Percentiles rank a stretch among this genome's conserved stretches.
These are phyloP conservation scores for Porphyrellus sp. DNA, from an alignment of 1,284 basidiomycete genomes.

Conservation along the genomic window DNA sequence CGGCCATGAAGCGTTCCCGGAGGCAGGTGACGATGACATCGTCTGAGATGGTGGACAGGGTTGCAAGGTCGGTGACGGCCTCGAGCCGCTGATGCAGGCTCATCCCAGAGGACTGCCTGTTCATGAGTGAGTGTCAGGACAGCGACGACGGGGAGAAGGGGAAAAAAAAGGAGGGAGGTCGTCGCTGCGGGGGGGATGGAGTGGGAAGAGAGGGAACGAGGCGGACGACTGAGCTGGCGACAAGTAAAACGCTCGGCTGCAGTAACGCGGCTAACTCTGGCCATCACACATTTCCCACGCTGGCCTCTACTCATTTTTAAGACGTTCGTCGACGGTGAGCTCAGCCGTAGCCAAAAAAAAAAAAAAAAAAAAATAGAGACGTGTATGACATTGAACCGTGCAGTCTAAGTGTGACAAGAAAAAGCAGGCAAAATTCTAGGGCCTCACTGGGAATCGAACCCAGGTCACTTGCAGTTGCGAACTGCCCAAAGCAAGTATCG, in stretches of 20 bases:
- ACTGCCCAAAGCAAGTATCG: conserved; percentile 50
- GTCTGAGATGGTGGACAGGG: conserved; percentile 62
- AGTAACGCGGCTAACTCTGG: conserved; percentile 27
- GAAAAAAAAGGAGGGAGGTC: neutral
- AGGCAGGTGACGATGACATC: conserved; percentile 77
- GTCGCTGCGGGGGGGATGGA: neutral
- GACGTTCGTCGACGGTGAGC: neutral
- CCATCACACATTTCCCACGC: conserved; percentile 22
- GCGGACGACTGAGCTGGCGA: conserved; percentile 13
- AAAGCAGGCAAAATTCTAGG: conserved; percentile 20
- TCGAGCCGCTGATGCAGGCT: conserved; percentile 64
- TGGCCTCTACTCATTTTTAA: neutral
- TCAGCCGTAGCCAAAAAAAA: too few species aligned
- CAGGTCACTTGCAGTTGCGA: conserved; percentile 45
- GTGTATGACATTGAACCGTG: too few species aligned
- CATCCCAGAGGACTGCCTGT: conserved; percentile 39
- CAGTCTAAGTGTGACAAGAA: too few species aligned
- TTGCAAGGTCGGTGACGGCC: conserved; percentile 61
- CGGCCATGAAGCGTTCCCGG: conserved; percentile 81
- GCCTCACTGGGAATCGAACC: conserved; percentile 50
- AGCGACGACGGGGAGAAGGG: neutral
- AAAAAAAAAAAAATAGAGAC: neutral
- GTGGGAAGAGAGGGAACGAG: conserved; percentile 19
- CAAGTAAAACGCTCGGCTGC: conserved; percentile 18
- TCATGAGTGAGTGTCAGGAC: conserved; percentile 22